phyloP scores from a whole-genome alignment of 257 asterid genomes.

The Plantago elongata region DNA sequence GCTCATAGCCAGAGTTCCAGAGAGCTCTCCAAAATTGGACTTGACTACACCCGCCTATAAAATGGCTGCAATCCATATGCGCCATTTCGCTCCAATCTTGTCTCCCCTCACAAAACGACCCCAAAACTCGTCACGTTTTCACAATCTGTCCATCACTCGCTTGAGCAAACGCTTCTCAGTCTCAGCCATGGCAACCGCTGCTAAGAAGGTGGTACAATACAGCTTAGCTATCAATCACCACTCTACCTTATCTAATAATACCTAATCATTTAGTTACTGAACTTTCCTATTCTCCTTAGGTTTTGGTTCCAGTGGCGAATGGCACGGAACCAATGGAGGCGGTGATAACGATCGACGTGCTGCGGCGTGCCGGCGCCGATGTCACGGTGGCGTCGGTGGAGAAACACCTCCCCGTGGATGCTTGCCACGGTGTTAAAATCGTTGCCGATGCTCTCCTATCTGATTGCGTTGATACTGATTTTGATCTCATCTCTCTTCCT shows the following conservation, averaged over 20 bases:
- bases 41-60: background rate
- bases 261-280: background rate
- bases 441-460: conserved; percentile 84
- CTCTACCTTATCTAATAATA: background rate
- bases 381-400: conserved; percentile 94
- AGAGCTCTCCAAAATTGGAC: conserved; percentile 1
- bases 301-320: conserved; percentile 93
- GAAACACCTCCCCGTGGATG: conserved; percentile 67
- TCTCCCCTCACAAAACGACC: conserved; percentile 19
- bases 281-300: conserved; percentile 30
- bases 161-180: conserved; percentile 31
- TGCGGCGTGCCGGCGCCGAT: conserved; percentile 93
- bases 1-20: background rate
- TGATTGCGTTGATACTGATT: conserved; percentile 53
- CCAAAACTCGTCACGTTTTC: conserved; percentile 18
- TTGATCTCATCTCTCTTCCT: conserved; percentile 86
- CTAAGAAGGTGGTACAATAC: conserved; percentile 45
- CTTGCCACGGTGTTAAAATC: conserved; percentile 64
- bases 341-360: conserved; percentile 68
- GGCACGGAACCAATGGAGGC: conserved; percentile 98
- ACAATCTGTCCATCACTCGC: conserved; percentile 25
- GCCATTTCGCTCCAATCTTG: conserved; percentile 44
- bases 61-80: conserved; percentile 31
- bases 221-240: background rate
- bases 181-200: conserved; percentile 67